These are phyloP conservation scores for Epithemia pelagica DNA, from an alignment of 108 stramenopile genomes.

Conservation along the genomic window DNA sequence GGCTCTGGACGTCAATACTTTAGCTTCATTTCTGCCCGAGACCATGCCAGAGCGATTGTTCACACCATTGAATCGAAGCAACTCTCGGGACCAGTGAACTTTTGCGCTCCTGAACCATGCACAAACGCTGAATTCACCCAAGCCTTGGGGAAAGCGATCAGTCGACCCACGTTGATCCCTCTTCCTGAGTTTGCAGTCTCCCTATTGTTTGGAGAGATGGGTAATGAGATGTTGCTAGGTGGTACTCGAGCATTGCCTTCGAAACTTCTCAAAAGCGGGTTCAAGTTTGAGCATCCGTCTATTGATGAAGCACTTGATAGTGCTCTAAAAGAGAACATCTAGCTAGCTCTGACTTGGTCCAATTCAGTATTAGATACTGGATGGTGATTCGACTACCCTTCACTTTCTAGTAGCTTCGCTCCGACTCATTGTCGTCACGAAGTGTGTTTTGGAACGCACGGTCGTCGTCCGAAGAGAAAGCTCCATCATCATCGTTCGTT, in stretches of 20 bases:
- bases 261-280: slow-evolving; percentile 39
- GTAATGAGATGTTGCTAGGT: slow-evolving; percentile 64
- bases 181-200: slow-evolving; percentile 52
- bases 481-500: too few species aligned
- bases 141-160: slow-evolving; percentile 47
- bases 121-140: slow-evolving; percentile 63
- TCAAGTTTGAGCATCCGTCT: slow-evolving; percentile 36
- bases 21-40: slow-evolving; percentile 37
- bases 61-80: slow-evolving; percentile 24
- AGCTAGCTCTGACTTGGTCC: too few species aligned
- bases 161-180: slow-evolving; percentile 57
- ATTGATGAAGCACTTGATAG: slow-evolving; percentile 34
- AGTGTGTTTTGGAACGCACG: too few species aligned
- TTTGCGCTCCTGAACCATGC: slow-evolving; percentile 43
- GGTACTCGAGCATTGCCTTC: slow-evolving; percentile 32
- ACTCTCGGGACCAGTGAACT: slow-evolving; percentile 49
- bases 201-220: slow-evolving; percentile 76
- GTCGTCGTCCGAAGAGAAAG: too few species aligned
- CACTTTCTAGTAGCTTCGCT: too few species aligned
- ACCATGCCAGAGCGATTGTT: slow-evolving; percentile 47
- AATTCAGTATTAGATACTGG: too few species aligned
- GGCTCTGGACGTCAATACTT: slow-evolving; percentile 62
- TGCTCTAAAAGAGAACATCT: slow-evolving; percentile 39
- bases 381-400: too few species aligned
- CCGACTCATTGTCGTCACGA: too few species aligned